These are phyloP conservation scores for Aspergillus sclerotiicarbonarius DNA, from an alignment of 495 filamentous ascomycete genomes.

Conservation along the genomic window DNA sequence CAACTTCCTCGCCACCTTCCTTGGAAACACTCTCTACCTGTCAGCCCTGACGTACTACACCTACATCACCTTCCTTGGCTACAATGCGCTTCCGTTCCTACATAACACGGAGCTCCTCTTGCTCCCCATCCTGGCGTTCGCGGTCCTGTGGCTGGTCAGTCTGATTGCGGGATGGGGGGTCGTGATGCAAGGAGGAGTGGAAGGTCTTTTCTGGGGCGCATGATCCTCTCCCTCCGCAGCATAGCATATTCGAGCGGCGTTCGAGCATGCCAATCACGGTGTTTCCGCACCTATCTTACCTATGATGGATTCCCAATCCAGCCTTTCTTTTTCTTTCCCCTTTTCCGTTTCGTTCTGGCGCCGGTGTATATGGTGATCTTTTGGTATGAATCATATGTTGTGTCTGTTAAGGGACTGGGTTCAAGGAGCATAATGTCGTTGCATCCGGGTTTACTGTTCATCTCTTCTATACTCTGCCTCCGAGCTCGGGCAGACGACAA, in stretches of 20 bases:
- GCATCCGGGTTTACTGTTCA: constrained; percentile 16
- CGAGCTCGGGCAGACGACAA: background rate
- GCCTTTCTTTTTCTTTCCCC: no score
- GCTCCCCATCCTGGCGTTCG: constrained; percentile 58
- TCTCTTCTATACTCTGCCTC: constrained; percentile 18
- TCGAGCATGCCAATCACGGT: background rate
- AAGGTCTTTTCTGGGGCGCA: constrained; percentile 48
- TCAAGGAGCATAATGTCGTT: constrained; percentile 15
- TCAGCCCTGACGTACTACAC: constrained; percentile 69
- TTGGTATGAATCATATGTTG: constrained; percentile 4
- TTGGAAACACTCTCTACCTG: constrained; percentile 70
- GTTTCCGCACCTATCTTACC: background rate
- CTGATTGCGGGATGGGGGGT: constrained; percentile 51
- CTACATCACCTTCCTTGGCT: constrained; percentile 72
- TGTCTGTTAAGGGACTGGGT: background rate
- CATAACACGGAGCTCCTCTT: constrained; percentile 72
- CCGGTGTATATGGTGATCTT: constrained; percentile 8
- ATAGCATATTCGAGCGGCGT: background rate
- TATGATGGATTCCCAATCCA: background rate
- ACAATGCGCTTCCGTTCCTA: constrained; percentile 72
- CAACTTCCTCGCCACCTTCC: constrained; percentile 58
- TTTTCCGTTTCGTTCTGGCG: constrained; percentile 2
- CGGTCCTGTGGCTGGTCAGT: constrained; percentile 62
- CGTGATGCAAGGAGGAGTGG: constrained; percentile 44
- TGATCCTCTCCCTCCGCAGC: constrained; percentile 7